Evolutionary conservation across 768 basidiomycete genomes (phyloP).

Genomic region (Amanita pallidorosea): DNA sequence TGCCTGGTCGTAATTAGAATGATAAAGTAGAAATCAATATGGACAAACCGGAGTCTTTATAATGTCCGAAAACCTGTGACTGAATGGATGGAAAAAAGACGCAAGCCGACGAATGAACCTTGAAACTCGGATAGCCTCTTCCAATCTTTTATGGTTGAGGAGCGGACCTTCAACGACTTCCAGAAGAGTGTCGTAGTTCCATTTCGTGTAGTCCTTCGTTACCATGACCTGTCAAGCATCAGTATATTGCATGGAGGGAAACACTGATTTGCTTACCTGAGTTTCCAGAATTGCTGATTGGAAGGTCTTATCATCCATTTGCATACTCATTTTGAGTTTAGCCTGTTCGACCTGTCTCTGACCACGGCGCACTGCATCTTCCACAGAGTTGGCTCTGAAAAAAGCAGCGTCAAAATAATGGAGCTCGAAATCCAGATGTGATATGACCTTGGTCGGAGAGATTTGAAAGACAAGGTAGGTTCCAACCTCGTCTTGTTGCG

Average conservation of each 20-base stretch:
- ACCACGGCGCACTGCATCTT: constrained; percentile 78
- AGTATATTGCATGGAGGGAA: background rate
- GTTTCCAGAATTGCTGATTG: constrained; percentile 78
- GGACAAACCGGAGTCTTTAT: constrained; percentile 49
- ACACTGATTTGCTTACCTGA: constrained; percentile 38
- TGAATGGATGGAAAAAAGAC: constrained; percentile 89
- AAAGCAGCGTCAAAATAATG: background rate
- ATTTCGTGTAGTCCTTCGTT: constrained; percentile 81
- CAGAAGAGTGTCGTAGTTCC: constrained; percentile 85
- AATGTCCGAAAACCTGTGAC: constrained; percentile 79
- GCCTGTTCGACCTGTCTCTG: constrained; percentile 87
- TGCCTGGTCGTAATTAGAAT: constrained; percentile 29
- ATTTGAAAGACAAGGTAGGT: constrained; percentile 36
- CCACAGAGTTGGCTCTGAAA: constrained; percentile 63
- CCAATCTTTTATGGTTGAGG: constrained; percentile 82
- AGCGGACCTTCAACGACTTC: constrained; percentile 90
- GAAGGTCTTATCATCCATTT: constrained; percentile 93
- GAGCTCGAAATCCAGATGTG: too few species aligned
- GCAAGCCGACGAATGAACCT: constrained; percentile 87
- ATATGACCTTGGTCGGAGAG: constrained; percentile 15
- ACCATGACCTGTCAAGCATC: constrained; percentile 55
- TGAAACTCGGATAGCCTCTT: constrained; percentile 87
- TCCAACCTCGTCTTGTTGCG: constrained; percentile 74
- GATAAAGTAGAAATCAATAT: background rate
- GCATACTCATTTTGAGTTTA: constrained; percentile 82